Evolutionary conservation across 2,329 filamentous ascomycete species (phyloP).

Genomic region (Clarireedia monteithiana): DNA sequence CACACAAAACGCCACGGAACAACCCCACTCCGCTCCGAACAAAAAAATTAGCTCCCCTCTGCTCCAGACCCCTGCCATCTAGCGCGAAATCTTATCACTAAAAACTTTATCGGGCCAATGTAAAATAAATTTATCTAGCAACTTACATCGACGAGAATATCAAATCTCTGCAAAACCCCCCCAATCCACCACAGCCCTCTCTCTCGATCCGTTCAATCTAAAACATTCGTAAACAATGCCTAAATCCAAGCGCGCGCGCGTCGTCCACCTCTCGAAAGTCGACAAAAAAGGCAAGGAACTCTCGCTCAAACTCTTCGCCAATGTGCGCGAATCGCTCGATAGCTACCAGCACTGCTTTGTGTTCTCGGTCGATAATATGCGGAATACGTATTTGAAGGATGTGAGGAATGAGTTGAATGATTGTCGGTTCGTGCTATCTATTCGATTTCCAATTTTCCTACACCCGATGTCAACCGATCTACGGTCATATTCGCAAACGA

Average conservation of each 20-base stretch:
- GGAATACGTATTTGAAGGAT: slow-evolving; percentile 91
- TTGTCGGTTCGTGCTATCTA: slow-evolving; percentile 55
- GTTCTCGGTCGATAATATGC: slow-evolving; percentile 93
- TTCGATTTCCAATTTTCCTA: background rate
- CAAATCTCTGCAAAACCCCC: slow-evolving; percentile 6
- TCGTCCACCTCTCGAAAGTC: slow-evolving; percentile 86
- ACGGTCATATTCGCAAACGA: too few relatives aligned
- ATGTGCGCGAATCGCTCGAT: slow-evolving; percentile 77
- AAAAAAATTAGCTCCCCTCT: background rate
- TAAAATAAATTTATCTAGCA: slow-evolving; percentile 11
- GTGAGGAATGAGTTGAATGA: slow-evolving; percentile 79
- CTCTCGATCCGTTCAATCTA: background rate
- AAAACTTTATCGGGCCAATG: slow-evolving; percentile 15
- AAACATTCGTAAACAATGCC: slow-evolving; percentile 54
- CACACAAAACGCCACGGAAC: background rate
- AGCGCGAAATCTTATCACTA: slow-evolving; percentile 13
- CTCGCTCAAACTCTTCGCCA: slow-evolving; percentile 79
- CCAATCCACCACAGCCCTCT: slow-evolving; percentile 1
- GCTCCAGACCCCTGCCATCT: slow-evolving; percentile 2
- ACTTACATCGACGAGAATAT: slow-evolving; percentile 1
- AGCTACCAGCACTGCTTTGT: slow-evolving; percentile 88
- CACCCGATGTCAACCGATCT: background rate
- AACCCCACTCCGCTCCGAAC: slow-evolving; percentile 1
- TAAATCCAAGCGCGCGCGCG: slow-evolving; percentile 86
- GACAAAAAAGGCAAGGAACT: slow-evolving; percentile 87